Conservation (phyloP, 2,329 filamentous ascomycete genomes). For the Aphanocladium album region DNA sequence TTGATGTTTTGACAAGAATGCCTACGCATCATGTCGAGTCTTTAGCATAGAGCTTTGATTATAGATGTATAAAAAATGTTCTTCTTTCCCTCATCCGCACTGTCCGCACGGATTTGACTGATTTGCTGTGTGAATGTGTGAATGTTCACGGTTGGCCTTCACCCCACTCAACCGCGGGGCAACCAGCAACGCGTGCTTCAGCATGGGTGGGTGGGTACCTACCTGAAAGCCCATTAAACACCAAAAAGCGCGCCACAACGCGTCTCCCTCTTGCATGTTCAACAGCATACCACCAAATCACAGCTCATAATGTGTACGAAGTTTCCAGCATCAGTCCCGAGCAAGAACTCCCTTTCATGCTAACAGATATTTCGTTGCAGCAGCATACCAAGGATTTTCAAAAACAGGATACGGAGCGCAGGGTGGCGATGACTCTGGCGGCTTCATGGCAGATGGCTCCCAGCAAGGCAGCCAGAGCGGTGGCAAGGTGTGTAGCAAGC, state of each 20-base stretch:
- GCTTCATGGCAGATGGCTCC: constrained; percentile 56
- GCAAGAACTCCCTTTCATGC: neutral
- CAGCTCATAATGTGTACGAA: constrained; percentile 30
- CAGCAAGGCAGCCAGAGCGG: constrained; percentile 53
- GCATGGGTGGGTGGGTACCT: neutral
- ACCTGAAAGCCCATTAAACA: constrained; percentile 23
- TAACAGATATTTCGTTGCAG: constrained; percentile 22
- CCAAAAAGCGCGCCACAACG: constrained; percentile 26
- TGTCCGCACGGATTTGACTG: neutral
- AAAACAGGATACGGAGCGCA: constrained; percentile 46
- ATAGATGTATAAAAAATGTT: neutral
- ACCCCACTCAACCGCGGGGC: constrained; percentile 19
- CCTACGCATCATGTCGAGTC: constrained; percentile 45
- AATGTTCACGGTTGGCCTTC: constrained; percentile 1
- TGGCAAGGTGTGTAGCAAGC: constrained; percentile 35
- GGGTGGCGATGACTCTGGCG: constrained; percentile 56
- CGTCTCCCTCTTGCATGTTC: constrained; percentile 23
- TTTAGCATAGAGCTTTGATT: constrained; percentile 15
- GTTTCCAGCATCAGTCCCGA: neutral
- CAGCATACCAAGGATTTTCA: constrained; percentile 47
- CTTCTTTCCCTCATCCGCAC: neutral
- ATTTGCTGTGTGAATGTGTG: constrained; percentile 1
- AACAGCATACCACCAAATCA: constrained; percentile 16
- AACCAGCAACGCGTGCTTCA: constrained; percentile 6
- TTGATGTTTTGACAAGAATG: constrained; percentile 72